Evolutionary conservation across 306 rosid species (phyloP), one percentile per base, ranked within the genome.

Genomic region (Nissolia schottii): DNA sequence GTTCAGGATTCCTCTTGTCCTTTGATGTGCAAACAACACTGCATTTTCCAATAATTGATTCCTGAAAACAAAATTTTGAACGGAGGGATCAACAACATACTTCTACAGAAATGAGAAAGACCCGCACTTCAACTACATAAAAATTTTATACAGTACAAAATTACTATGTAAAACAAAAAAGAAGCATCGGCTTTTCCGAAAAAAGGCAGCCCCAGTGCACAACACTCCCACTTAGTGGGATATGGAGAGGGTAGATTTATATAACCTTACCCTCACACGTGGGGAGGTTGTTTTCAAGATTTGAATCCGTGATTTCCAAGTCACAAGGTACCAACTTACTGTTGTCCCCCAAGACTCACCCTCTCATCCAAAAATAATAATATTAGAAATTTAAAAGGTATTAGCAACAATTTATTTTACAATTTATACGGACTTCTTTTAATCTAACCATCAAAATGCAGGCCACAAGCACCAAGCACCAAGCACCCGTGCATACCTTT

Each of bases 1-100:
- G 76, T 37, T 64, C 80, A 62, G 77, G 69, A 85, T 91, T 91
- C 74, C 89, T 84, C 37, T 7, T 15, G 78, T 91, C 96, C 76
- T 74, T 77, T 54, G 84, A 81, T 31, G 80, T 74, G 88, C 92
- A 91, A 40, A 89, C 66, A 37, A 91, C 85, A 41, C 16, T 84
- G 87, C 90, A 88, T 67, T 87, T 91, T 76, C 81, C 79, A 45
- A 74, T 27, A 72, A 88, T 67, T 37, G 77, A 60, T 62, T 85
- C 89, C 97, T 91, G 84, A 69, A 71, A 74, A 71, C 27, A 40
- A n/a, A 64, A 48, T 64, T 55, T 50, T 12, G 51, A 55, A 7
- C 2, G 35, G 49, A 45, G 40, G 11, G 37, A 46, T 45, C 12
- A 67, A 40, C 54, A 73, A 48, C 75, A 59, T 18, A 67, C 63